phyloP scores from a whole-genome alignment of 345 rosid genomes.

The Brassica rapa region DNA sequence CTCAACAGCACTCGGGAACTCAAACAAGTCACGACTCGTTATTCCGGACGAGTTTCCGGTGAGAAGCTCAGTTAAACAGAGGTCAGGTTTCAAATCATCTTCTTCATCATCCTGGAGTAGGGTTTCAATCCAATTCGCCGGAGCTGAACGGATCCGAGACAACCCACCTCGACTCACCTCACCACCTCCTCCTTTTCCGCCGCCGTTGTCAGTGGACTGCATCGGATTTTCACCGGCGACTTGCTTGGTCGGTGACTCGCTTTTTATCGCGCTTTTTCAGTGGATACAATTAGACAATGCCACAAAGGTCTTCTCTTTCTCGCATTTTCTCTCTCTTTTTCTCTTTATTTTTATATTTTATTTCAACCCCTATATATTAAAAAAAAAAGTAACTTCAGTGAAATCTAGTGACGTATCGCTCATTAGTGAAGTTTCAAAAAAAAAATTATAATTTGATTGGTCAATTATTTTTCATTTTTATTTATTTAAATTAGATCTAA shows the following conservation, averaged over 20 bases:
- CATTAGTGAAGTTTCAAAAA: no score
- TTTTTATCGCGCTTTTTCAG: slow-evolving; percentile 24
- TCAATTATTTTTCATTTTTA: no score
- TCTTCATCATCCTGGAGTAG: slow-evolving; percentile 63
- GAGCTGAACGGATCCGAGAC: slow-evolving; percentile 76
- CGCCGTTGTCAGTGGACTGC: slow-evolving; percentile 54
- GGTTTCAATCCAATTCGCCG: slow-evolving; percentile 72
- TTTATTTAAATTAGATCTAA: no score
- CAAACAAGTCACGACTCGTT: slow-evolving; percentile 43
- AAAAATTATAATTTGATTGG: no score
- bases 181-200: slow-evolving; percentile 46
- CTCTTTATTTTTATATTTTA: neutral
- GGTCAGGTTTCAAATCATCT: slow-evolving; percentile 35
- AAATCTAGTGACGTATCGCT: no score
- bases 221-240: slow-evolving; percentile 44
- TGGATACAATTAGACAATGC: slow-evolving; percentile 37
- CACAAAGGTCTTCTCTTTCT: slow-evolving; percentile 26
- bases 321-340: slow-evolving; percentile 6
- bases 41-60: slow-evolving; percentile 32
- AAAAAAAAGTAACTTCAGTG: no score
- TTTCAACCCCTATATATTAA: no score
- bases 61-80: slow-evolving; percentile 62
- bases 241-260: slow-evolving; percentile 30
- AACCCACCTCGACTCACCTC: slow-evolving; percentile 56
- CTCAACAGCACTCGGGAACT: slow-evolving; percentile 42